A percentile compares a stretch with the other conserved stretches of the same genome.
phyloP scores from a whole-genome alignment of 192 early-diverging fungal genomes.

The Tieghemiomyces parasiticus region DNA sequence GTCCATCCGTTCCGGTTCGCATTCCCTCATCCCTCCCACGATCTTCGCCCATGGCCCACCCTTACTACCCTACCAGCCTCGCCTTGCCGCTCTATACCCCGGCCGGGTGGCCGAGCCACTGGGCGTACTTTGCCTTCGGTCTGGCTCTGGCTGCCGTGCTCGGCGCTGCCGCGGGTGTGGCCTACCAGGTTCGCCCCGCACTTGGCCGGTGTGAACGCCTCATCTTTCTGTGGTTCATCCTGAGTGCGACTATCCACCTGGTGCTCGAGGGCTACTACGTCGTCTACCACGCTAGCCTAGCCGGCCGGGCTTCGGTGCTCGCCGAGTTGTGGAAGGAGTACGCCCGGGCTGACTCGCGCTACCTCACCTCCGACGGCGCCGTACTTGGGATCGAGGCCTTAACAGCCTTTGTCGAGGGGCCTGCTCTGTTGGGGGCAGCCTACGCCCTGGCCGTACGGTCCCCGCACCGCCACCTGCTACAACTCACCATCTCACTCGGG shows the following conservation, averaged over 20 bases:
- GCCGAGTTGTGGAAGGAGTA: slow-evolving; percentile 60
- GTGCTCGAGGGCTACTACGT: slow-evolving; percentile 51
- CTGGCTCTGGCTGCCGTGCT: slow-evolving; percentile 9
- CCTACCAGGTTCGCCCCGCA: background rate
- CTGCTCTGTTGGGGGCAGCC: slow-evolving; percentile 18
- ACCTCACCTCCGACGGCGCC: slow-evolving; percentile 34
- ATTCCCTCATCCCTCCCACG: no score
- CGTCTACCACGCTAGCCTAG: slow-evolving; percentile 25
- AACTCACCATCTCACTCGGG: slow-evolving; percentile 35
- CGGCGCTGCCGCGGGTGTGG: background rate
- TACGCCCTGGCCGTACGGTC: slow-evolving; percentile 15
- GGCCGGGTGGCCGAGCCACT: background rate
- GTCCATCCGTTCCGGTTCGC: no score
- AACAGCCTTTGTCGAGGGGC: slow-evolving; percentile 30
- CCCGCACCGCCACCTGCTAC: slow-evolving; percentile 29
- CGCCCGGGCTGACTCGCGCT: slow-evolving; percentile 49
- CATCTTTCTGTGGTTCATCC: slow-evolving; percentile 42
- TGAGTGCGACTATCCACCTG: slow-evolving; percentile 41
- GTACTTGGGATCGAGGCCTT: slow-evolving; percentile 42
- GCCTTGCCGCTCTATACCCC: slow-evolving; percentile 3
- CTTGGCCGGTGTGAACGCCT: slow-evolving; percentile 18
- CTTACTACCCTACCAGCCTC: background rate
- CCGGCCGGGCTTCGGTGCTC: slow-evolving; percentile 23
- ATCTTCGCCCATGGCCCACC: no score
- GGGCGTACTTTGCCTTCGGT: background rate